Evolutionary conservation across 345 rosid species (phyloP).

Genomic region (Syzygium aromaticum): DNA sequence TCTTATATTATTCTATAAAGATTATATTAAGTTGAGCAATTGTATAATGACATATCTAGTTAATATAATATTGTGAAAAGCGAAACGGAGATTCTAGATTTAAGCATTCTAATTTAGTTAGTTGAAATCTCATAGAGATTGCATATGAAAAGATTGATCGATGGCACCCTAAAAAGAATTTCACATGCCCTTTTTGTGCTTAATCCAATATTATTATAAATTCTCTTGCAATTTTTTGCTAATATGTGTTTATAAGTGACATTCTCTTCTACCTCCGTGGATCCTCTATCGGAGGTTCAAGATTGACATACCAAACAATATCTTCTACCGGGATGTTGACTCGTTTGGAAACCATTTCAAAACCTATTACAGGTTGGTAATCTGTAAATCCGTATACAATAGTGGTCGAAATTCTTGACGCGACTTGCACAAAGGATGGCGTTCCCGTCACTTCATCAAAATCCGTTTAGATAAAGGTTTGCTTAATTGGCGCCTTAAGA

Average conservation of each 20-base stretch:
- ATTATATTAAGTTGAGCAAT: too few relatives aligned
- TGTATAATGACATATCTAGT: too few relatives aligned
- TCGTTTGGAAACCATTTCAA: neutral
- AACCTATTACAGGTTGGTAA: neutral
- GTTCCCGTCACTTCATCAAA: neutral
- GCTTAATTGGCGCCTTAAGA: neutral
- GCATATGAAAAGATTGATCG: neutral
- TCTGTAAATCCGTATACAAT: neutral
- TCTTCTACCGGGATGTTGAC: neutral
- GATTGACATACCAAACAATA: neutral
- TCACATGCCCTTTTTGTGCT: neutral
- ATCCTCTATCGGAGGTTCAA: neutral
- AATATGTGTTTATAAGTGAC: neutral
- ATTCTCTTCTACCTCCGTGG: neutral
- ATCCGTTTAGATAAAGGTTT: neutral
- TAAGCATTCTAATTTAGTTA: too few relatives aligned
- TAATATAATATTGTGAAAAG: too few relatives aligned
- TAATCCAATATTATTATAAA: neutral
- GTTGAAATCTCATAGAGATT: neutral
- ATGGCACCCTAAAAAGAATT: neutral
- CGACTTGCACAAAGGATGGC: neutral
- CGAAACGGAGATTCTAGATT: too few relatives aligned
- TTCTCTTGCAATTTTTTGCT: neutral
- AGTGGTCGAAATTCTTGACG: neutral
- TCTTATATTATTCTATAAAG: too few relatives aligned